These are phyloP conservation scores for Syncephalastrum monosporum DNA, from an alignment of 371 early-diverging fungal species.

Conservation along the genomic window DNA sequence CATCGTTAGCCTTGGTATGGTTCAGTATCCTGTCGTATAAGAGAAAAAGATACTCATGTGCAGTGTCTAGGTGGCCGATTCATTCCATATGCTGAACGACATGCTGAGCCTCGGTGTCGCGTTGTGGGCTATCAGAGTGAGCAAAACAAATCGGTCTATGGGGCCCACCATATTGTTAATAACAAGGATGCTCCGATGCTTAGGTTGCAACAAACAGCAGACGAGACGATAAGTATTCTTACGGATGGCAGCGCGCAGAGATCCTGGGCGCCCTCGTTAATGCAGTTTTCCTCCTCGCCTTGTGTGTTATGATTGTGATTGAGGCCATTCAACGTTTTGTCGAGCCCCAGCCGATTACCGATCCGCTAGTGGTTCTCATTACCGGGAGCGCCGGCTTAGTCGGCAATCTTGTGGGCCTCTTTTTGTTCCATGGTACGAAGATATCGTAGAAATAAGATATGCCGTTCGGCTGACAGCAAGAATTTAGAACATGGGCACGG, in stretches of 20 bases:
- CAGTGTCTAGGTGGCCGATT: conserved; percentile 71
- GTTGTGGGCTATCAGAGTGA: conserved; percentile 79
- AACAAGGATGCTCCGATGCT: neutral
- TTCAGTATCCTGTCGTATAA: neutral
- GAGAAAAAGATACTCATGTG: neutral
- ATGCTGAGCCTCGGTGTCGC: conserved; percentile 79
- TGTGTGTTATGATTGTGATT: conserved; percentile 86
- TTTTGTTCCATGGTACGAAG: conserved; percentile 70
- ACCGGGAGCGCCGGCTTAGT: conserved; percentile 83
- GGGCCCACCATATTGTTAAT: neutral
- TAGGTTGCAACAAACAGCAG: conserved; percentile 36
- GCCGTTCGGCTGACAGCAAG: too few species aligned
- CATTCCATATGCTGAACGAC: conserved; percentile 93
- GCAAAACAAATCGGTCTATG: neutral
- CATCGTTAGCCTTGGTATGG: conserved; percentile 76
- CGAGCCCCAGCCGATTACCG: conserved; percentile 61
- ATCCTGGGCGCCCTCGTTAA: conserved; percentile 90
- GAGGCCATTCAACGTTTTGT: conserved; percentile 88
- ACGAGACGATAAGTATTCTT: conserved; percentile 69
- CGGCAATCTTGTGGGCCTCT: conserved; percentile 81
- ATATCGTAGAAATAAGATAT: too few species aligned
- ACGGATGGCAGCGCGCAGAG: conserved; percentile 92
- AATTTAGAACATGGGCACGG: conserved; percentile 27
- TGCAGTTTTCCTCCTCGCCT: conserved; percentile 84
- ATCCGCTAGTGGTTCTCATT: conserved; percentile 77